Conservation (phyloP, 1,284 basidiomycete genomes). For the Austroboletus sp. region DNA sequence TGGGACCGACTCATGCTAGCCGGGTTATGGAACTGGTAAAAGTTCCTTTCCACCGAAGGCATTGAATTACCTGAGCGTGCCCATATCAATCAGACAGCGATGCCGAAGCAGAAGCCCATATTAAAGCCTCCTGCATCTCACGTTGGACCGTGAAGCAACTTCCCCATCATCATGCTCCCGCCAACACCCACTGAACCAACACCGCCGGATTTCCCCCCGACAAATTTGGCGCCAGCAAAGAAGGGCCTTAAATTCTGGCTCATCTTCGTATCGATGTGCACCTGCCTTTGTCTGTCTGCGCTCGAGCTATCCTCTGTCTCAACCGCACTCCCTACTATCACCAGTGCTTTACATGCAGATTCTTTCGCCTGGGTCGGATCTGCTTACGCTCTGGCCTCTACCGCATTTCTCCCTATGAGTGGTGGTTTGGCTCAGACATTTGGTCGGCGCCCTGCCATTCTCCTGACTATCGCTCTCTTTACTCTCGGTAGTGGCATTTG, state of each 20-base stretch:
- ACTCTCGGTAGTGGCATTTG: constrained; percentile 37
- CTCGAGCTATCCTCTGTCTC: constrained; percentile 3
- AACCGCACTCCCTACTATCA: constrained; percentile 34
- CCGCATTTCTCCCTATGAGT: constrained; percentile 30
- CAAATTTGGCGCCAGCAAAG: neutral
- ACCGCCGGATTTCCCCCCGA: too few relatives aligned
- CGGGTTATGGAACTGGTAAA: too few relatives aligned
- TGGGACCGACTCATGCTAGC: too few relatives aligned
- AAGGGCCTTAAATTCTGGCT: constrained; percentile 3
- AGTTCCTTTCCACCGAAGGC: too few relatives aligned
- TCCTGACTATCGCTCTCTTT: constrained; percentile 21
- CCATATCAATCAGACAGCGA: too few relatives aligned
- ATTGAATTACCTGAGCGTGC: too few relatives aligned
- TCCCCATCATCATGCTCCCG: too few relatives aligned
- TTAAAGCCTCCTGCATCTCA: too few relatives aligned
- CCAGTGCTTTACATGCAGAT: constrained; percentile 26
- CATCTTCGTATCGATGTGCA: constrained; percentile 3
- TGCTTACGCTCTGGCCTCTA: constrained; percentile 27
- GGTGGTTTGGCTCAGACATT: constrained; percentile 27
- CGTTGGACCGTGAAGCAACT: too few relatives aligned
- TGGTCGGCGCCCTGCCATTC: constrained; percentile 30
- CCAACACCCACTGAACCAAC: too few relatives aligned
- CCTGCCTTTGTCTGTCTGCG: constrained; percentile 6
- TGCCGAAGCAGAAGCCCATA: too few relatives aligned
- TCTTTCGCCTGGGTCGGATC: constrained; percentile 33